These are phyloP conservation scores for Graphilbum fragrans DNA, from an alignment of 2,329 filamentous ascomycete genomes.

Conservation along the genomic window DNA sequence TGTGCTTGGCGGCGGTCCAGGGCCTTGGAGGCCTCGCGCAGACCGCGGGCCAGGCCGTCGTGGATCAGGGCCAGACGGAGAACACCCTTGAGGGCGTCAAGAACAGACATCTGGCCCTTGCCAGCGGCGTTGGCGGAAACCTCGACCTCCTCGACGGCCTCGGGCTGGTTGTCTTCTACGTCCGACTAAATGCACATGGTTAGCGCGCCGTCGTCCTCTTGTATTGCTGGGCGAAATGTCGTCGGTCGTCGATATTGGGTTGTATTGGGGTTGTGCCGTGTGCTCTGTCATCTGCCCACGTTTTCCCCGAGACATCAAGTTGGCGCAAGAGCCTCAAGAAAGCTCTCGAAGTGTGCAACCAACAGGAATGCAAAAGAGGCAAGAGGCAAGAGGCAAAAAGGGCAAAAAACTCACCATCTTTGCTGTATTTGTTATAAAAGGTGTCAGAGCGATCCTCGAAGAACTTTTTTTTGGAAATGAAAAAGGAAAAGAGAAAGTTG, in stretches of 20 bases:
- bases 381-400: conserved; percentile 4
- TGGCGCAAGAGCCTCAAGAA: not conserved
- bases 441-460: conserved; percentile 58
- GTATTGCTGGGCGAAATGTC: not conserved
- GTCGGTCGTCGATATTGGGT: not conserved
- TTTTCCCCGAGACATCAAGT: not conserved
- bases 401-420: conserved; percentile 39
- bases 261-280: too few relatives aligned
- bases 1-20: conserved; percentile 97
- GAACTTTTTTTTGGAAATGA: conserved; percentile 26
- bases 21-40: conserved; percentile 96
- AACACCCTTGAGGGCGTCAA: conserved; percentile 97
- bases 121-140: conserved; percentile 80
- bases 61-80: conserved; percentile 98
- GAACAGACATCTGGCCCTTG: conserved; percentile 92
- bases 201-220: not conserved
- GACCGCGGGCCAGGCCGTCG: conserved; percentile 96
- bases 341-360: too few relatives aligned
- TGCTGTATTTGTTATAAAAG: conserved; percentile 34
- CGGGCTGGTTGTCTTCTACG: conserved; percentile 96
- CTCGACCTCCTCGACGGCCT: conserved; percentile 82
- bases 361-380: too few relatives aligned
- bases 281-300: too few relatives aligned
- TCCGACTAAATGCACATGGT: conserved; percentile 67
- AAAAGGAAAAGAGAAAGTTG: not conserved